phyloP scores from a whole-genome alignment of 2,329 filamentous ascomycete genomes.

The Fusarium anguioides region DNA sequence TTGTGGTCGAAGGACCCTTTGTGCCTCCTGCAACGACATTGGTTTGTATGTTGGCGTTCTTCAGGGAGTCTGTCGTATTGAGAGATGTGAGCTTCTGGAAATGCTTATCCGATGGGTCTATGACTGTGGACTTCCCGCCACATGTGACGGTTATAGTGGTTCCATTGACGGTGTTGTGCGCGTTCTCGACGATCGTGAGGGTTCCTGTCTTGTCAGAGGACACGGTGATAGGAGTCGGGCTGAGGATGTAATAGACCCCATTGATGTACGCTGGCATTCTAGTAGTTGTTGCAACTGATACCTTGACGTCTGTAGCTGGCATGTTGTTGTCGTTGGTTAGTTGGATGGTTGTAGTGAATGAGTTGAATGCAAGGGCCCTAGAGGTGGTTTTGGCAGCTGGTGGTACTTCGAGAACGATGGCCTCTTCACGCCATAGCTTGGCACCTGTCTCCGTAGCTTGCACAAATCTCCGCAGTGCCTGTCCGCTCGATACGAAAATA shows the following conservation, averaged over 20 bases:
- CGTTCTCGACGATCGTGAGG: background rate
- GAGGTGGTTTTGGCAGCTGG: background rate
- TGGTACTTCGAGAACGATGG: background rate
- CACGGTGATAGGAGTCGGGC: background rate
- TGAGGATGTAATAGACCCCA: background rate
- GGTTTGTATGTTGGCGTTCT: background rate
- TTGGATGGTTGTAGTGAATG: background rate
- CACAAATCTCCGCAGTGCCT: background rate
- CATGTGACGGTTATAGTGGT: background rate
- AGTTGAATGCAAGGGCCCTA: background rate
- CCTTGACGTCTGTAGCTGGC: fast-evolving
- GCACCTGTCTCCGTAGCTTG: background rate
- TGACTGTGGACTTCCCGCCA: background rate
- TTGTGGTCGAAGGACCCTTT: background rate
- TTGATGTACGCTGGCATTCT: background rate
- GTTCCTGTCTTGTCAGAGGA: background rate
- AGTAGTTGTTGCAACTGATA: background rate
- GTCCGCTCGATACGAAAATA: background rate
- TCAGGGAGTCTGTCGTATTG: background rate
- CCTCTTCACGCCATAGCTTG: background rate
- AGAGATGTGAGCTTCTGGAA: background rate
- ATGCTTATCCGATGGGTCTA: background rate
- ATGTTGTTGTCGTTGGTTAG: background rate
- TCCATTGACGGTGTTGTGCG: background rate
- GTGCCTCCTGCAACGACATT: background rate